These are phyloP conservation scores for Globisporangium orthogonon DNA, from an alignment of 352 stramenopile genomes.

Conservation along the genomic window DNA sequence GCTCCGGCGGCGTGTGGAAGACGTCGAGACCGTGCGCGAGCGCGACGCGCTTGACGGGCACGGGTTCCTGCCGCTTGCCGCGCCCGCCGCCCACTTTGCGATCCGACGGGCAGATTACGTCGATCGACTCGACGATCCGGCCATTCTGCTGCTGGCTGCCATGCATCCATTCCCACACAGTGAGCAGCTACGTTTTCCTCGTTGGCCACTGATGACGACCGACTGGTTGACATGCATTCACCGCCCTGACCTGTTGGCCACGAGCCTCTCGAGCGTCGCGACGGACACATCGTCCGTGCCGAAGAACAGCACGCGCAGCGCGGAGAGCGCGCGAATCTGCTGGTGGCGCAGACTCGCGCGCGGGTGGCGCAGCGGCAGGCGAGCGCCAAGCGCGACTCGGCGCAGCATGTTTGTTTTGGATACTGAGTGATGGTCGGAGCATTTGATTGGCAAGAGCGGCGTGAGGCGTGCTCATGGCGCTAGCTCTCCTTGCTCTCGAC, in stretches of 20 bases:
- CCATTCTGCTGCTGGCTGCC: conserved; percentile 19
- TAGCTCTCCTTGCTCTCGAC: neutral
- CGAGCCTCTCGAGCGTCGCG: conserved; percentile 59
- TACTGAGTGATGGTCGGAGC: too few relatives aligned
- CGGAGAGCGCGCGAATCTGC: neutral
- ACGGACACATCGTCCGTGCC: conserved; percentile 82
- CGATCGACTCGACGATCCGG: conserved; percentile 42
- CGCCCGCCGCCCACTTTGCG: conserved; percentile 53
- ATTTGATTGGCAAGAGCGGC: neutral
- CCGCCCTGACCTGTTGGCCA: conserved; percentile 49
- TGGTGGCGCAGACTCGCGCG: neutral
- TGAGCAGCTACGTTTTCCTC: neutral
- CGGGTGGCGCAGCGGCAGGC: neutral
- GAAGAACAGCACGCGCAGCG: conserved; percentile 77
- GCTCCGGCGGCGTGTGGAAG: conserved; percentile 54
- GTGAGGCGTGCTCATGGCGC: neutral
- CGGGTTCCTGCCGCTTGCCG: conserved; percentile 46
- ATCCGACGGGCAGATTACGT: conserved; percentile 78
- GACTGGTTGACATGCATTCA: neutral
- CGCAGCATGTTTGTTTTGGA: neutral
- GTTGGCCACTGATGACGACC: too few relatives aligned
- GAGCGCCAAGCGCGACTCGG: conserved; percentile 3
- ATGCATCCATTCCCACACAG: conserved; percentile 2
- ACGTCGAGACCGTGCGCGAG: conserved; percentile 47
- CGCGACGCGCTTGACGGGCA: conserved; percentile 75